Evolutionary conservation across 768 basidiomycete species (phyloP).

Genomic region (Cystobasidium onofrii): DNA sequence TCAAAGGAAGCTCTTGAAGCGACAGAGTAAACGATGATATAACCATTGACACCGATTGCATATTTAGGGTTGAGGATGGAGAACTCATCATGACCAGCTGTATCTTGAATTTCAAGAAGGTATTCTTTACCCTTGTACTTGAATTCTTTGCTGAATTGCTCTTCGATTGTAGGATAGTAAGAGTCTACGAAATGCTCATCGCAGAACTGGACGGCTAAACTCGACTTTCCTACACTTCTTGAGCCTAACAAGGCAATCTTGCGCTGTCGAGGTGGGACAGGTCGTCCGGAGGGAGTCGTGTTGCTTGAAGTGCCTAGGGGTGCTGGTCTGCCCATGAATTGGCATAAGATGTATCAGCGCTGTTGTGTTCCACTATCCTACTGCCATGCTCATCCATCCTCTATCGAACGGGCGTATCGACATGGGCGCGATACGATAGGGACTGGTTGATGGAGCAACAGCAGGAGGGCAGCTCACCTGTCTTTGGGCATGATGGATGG

Average conservation of each 20-base stretch:
- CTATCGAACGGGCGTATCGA: background rate
- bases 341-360: too few species aligned
- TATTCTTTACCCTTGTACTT: slow-evolving; percentile 82
- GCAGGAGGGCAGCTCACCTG: background rate
- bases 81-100: slow-evolving; percentile 98
- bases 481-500: background rate
- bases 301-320: slow-evolving; percentile 3
- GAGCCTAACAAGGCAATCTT: slow-evolving; percentile 64
- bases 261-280: slow-evolving; percentile 50
- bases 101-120: slow-evolving; percentile 94
- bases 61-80: slow-evolving; percentile 86
- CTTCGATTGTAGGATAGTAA: slow-evolving; percentile 94
- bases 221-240: slow-evolving; percentile 71
- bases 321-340: slow-evolving; percentile 6
- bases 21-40: slow-evolving; percentile 91
- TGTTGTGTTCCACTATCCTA: too few species aligned
- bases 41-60: slow-evolving; percentile 85
- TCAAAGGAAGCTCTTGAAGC: slow-evolving; percentile 81
- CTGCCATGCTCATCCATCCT: background rate
- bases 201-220: slow-evolving; percentile 83
- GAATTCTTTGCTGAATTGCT: slow-evolving; percentile 53
- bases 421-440: background rate
- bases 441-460: background rate
- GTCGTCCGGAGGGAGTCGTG: slow-evolving; percentile 27
- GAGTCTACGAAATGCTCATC: slow-evolving; percentile 83